Conservation (phyloP, 257 asterid genomes). For the Salvia hispanica region DNA sequence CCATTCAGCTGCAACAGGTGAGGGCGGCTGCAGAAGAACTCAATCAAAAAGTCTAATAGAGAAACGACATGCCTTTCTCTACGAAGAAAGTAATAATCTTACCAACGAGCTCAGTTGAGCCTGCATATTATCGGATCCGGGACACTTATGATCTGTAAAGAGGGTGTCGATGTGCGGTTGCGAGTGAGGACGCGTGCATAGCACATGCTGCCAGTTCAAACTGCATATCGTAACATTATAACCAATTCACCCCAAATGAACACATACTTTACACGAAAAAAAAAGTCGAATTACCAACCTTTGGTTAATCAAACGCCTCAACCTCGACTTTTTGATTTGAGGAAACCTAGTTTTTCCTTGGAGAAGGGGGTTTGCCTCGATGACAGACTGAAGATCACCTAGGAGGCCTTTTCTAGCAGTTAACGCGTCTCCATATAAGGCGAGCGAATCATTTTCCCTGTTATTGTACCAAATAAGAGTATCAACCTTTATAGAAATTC, state of each 20-base stretch:
- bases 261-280: neutral
- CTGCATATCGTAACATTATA: slow-evolving; percentile 41
- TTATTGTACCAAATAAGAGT: slow-evolving; percentile 23
- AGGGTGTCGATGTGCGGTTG: slow-evolving; percentile 63
- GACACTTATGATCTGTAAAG: slow-evolving; percentile 72
- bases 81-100: slow-evolving; percentile 24
- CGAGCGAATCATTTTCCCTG: slow-evolving; percentile 61
- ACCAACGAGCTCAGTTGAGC: slow-evolving; percentile 45
- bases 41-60: slow-evolving; percentile 19
- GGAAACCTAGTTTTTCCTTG: slow-evolving; percentile 53
- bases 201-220: slow-evolving; percentile 90
- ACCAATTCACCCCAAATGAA: slow-evolving; percentile 23
- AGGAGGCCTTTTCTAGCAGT: slow-evolving; percentile 55
- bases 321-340: slow-evolving; percentile 53
- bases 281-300: slow-evolving; percentile 40
- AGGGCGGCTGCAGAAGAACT: slow-evolving; percentile 38
- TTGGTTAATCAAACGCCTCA: slow-evolving; percentile 75
- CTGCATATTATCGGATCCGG: slow-evolving; percentile 42
- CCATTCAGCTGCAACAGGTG: slow-evolving; percentile 17
- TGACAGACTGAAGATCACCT: slow-evolving; percentile 44
- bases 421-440: slow-evolving; percentile 55
- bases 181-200: slow-evolving; percentile 60
- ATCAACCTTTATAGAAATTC: slow-evolving; percentile 9
- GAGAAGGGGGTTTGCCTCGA: slow-evolving; percentile 66
- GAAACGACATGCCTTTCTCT: neutral